Conservation (phyloP, 352 stramenopile species). For the Phytopythium helicoides region DNA sequence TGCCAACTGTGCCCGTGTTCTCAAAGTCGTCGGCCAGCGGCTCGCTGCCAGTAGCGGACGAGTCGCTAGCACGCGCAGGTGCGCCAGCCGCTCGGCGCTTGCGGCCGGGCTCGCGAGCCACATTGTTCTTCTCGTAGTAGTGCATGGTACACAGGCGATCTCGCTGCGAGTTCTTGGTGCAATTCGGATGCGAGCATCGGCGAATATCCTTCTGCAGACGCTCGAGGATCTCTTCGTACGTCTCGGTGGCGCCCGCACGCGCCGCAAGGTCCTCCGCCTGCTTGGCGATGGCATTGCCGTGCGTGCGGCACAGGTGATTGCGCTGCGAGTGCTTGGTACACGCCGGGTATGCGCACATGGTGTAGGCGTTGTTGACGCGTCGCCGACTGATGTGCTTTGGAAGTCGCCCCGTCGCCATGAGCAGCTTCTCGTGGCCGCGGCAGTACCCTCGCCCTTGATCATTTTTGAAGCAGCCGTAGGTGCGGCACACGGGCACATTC, state of each 20-base stretch:
- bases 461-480: conserved; percentile 84
- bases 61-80: too few relatives aligned
- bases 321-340: conserved; percentile 86
- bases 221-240: conserved; percentile 66
- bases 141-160: conserved; percentile 83
- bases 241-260: conserved; percentile 39
- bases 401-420: conserved; percentile 79
- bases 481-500: conserved; percentile 77
- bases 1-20: conserved; percentile 11
- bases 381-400: conserved; percentile 79
- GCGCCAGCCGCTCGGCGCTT: neutral
- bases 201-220: conserved; percentile 77
- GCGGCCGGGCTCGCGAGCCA: neutral
- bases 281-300: conserved; percentile 76
- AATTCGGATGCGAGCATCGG: conserved; percentile 71
- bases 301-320: conserved; percentile 81
- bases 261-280: conserved; percentile 69
- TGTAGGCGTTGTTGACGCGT: conserved; percentile 87
- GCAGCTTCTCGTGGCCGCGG: conserved; percentile 79
- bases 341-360: conserved; percentile 84
- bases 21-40: conserved; percentile 4
- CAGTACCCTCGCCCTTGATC: conserved; percentile 85
- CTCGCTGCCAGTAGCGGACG: neutral
- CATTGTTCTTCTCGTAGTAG: conserved; percentile 72
- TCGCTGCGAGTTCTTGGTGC: conserved; percentile 85